These are phyloP conservation scores for Boletus vermiculosoides DNA, from an alignment of 768 basidiomycete genomes.

Conservation along the genomic window DNA sequence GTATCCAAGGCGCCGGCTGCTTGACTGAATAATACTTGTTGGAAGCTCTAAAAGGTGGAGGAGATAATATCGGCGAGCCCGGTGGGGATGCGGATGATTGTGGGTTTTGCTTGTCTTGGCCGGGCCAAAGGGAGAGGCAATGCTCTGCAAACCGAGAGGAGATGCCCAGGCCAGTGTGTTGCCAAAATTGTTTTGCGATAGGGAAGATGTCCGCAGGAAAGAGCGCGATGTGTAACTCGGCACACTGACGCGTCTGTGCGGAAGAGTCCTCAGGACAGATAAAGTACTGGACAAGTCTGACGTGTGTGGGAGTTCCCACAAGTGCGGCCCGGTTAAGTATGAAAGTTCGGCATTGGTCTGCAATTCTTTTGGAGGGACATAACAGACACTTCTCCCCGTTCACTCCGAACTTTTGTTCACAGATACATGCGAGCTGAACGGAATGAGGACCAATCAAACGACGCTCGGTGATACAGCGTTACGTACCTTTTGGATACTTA, in stretches of 20 bases:
- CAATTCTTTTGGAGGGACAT: constrained; percentile 69
- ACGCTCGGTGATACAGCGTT: constrained; percentile 17
- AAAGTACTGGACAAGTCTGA: constrained; percentile 66
- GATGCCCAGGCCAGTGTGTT: constrained; percentile 88
- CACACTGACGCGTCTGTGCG: constrained; percentile 30
- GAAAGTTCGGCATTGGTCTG: constrained; percentile 75
- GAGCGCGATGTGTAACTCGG: constrained; percentile 79
- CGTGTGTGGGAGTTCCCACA: constrained; percentile 43
- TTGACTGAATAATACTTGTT: constrained; percentile 59
- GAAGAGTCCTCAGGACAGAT: constrained; percentile 59
- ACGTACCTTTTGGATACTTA: constrained; percentile 77
- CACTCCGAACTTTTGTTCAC: constrained; percentile 73
- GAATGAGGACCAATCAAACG: neutral
- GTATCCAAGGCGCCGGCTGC: constrained; percentile 7
- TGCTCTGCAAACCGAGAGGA: constrained; percentile 84
- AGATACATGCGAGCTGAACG: constrained; percentile 70
- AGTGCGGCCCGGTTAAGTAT: constrained; percentile 50
- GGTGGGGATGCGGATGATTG: constrained; percentile 31
- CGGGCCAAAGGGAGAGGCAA: constrained; percentile 68
- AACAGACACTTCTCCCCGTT: constrained; percentile 75
- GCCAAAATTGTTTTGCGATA: constrained; percentile 92
- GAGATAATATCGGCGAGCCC: constrained; percentile 20
- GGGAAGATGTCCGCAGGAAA: constrained; percentile 61
- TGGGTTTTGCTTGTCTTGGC: constrained; percentile 33
- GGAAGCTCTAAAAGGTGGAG: constrained; percentile 41